Percentiles rank a stretch among this genome's conserved stretches.
Conservation (phyloP, 306 rosid species). For the Vachellia collinsii region DNA sequence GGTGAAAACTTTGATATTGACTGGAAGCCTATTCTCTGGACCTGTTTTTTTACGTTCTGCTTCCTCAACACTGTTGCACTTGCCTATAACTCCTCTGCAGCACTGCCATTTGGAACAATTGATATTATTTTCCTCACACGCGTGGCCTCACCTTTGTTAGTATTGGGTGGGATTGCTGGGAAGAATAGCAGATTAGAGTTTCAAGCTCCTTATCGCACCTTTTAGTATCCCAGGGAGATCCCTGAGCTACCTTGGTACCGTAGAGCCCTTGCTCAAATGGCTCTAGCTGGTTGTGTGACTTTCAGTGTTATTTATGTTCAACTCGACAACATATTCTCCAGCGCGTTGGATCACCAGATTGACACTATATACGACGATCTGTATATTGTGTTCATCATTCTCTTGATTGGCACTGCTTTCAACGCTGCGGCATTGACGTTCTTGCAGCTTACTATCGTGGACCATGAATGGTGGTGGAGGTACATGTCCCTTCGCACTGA, state of each 20-base stretch:
- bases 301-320: constrained; percentile 49
- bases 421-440: constrained; percentile 57
- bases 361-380: constrained; percentile 49
- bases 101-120: constrained; percentile 59
- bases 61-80: too few species aligned
- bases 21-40: too few species aligned
- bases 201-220: constrained; percentile 57
- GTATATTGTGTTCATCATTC: constrained; percentile 56
- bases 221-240: constrained; percentile 60
- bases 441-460: constrained; percentile 65
- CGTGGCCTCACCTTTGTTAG: constrained; percentile 54
- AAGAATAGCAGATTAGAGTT: constrained; percentile 52
- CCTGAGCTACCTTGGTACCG: constrained; percentile 59
- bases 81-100: too few species aligned
- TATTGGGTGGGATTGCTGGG: constrained; percentile 57
- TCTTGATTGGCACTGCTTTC: constrained; percentile 61
- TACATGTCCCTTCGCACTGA: constrained; percentile 27
- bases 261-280: constrained; percentile 52
- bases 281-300: constrained; percentile 56
- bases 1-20: too few species aligned
- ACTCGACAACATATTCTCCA: constrained; percentile 54
- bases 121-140: constrained; percentile 57
- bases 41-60: too few species aligned
- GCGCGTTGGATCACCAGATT: constrained; percentile 58
- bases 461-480: constrained; percentile 75